Base-by-base conservation (phyloP, 176 grass and related monocot genomes). In the Ensete glaucum region DNA sequence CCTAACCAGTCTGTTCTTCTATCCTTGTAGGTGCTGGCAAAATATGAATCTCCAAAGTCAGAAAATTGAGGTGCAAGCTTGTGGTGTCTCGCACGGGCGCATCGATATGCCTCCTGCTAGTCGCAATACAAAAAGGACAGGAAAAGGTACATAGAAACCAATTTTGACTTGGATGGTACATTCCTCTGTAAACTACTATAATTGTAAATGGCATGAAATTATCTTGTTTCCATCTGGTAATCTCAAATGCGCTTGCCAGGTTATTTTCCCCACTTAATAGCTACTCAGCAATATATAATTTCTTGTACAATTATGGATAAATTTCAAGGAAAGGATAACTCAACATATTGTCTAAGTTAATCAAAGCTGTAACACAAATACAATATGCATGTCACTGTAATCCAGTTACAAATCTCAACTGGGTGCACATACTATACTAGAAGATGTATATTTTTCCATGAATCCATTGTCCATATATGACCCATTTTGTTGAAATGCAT, bases 1-100 rank as follows among this genome's bases (percentile, higher is more conserved):
- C 12, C 67, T 76, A 54, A 51, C 55, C 1, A 84, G 53, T 55
- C n/a, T 81, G 34, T 43, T 43, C 34, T 43, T 43, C 3, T 43
- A 73, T 64, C 76, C 77, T 62, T 83, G 60, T 70, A 87, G 90
- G 90, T 85, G 77, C 79, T 89, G n/a, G 54, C 88, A 81, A 83
- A 82, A 71, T 82, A 77, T 43, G 55, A 26, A 76, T 87, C 78
- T 12, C 54, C 60, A 68, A 76, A 78, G 52, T 70, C 90, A 11
- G 90, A 85, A 78, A 89, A 89, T 81, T 92, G 74, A 85, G 48
- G 8, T 70, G 16, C 20, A 13, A 69, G 51, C 1, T 22, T n/a
- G 0, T 50, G 17, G 50, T 50, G 52, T 25, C 20, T 9, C 48
- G 9, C 19, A 60, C 4, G 4, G n/a, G 57, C 57, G n/a, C 57